Evolutionary conservation across 257 asterid species (phyloP), one percentile per base, ranked within the genome.

Genomic region (Pogostemon cablin): DNA sequence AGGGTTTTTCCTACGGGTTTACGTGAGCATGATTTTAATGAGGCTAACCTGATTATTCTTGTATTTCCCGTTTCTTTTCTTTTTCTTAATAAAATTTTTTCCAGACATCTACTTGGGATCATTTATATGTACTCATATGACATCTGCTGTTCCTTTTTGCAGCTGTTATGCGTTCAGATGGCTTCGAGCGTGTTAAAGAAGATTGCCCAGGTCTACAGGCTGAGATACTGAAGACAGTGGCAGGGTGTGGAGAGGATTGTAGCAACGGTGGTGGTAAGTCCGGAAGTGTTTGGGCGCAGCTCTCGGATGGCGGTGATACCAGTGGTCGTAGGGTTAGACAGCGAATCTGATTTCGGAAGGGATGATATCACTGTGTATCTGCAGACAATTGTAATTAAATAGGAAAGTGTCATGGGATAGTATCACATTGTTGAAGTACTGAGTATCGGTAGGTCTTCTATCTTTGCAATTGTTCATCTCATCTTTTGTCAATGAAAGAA

Each of bases 131-230:
- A 25, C 32, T 25, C 32, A 25, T 54, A n/a, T 76, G 68, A 54
- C 69, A 42, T 17, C 11, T 57, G 9, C 49, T 59, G 34, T 17
- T 68, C 32, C 35, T 70, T 46, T 60, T 61, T 71, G 83, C 96
- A 91, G 97, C 96, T 78, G 97, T 93, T 10, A 87, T 89, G 96
- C 92, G 95, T 37, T 82, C 97, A 0, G 96, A 92, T 86, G 97
- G 98, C 12, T 92, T 90, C 58, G 89, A 88, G 71, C 81, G 85
- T 79, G 93, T 90, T 2, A 92, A 79, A 82, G 98, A 90, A 73
- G 88, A 82, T 61, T 82, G 83, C 81, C 85, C 96, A 6, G 72
- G 86, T 71, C 86, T 93, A 61, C 98, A 92, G 79, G 88, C 98
- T 0, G 97, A 92, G 81, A 78, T 93, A 53, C 76, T 93, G 84